Conservation (phyloP, 495 filamentous ascomycete species). For the Hypoxylon rickii region DNA sequence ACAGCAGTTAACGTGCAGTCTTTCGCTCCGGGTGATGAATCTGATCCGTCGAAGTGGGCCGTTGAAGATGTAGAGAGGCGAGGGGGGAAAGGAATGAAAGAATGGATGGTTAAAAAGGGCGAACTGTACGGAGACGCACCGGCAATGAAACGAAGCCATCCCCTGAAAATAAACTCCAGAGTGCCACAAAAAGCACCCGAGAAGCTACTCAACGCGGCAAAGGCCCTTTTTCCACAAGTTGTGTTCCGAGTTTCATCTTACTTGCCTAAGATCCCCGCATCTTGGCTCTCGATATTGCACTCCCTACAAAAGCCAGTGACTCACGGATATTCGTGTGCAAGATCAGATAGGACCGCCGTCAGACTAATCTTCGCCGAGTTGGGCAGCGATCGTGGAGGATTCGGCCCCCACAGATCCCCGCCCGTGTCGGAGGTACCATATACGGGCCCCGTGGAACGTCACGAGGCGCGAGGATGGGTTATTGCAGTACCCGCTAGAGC, state of each 20-base stretch:
- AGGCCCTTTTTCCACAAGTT: neutral
- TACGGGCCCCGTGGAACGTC: slow-evolving; percentile 16
- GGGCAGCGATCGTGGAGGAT: slow-evolving; percentile 35
- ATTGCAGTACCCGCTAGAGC: slow-evolving; percentile 6
- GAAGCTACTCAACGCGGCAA: neutral
- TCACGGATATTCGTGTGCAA: too few species aligned
- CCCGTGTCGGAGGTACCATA: slow-evolving; percentile 19
- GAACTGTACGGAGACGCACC: neutral
- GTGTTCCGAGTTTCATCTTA: slow-evolving; percentile 23
- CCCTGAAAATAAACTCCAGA: slow-evolving; percentile 5
- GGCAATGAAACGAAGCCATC: neutral
- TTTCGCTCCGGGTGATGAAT: neutral
- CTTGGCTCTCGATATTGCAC: slow-evolving; percentile 18
- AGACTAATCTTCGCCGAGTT: slow-evolving; percentile 24
- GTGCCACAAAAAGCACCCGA: slow-evolving; percentile 7
- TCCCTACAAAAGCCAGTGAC: slow-evolving; percentile 16
- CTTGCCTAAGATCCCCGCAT: slow-evolving; percentile 29
- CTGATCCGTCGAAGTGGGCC: slow-evolving; percentile 1
- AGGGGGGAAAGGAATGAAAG: neutral
- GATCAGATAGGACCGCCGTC: slow-evolving; percentile 9
- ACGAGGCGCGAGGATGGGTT: slow-evolving; percentile 10
- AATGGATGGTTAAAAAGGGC: slow-evolving; percentile 11
- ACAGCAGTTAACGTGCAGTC: slow-evolving; percentile 15
- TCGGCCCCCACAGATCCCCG: slow-evolving; percentile 39
- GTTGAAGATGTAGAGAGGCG: neutral